These are phyloP conservation scores for Hymenochaete sp. DNA, from an alignment of 1,284 basidiomycete genomes.

Conservation along the genomic window DNA sequence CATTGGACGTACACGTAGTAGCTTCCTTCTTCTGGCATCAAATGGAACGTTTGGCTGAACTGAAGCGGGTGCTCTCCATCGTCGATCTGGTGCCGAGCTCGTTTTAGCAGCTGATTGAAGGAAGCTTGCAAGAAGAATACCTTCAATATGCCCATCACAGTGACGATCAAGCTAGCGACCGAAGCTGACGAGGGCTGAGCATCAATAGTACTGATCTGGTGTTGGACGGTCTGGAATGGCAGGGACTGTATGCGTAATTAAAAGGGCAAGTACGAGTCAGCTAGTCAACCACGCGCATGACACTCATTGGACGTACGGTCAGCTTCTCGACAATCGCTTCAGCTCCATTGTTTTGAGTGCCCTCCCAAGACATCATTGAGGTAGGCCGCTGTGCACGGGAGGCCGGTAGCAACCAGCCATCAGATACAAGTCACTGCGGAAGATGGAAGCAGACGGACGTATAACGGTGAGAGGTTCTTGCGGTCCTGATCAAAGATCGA, in stretches of 20 bases:
- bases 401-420: background rate
- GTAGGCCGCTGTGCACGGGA: conserved; percentile 50
- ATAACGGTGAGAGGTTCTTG: conserved; percentile 47
- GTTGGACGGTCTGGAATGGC: conserved; percentile 76
- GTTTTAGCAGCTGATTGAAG: background rate
- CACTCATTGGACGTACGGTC: conserved; percentile 37
- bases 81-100: conserved; percentile 53
- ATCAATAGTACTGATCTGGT: conserved; percentile 81
- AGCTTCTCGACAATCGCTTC: conserved; percentile 73
- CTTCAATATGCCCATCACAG: conserved; percentile 79
- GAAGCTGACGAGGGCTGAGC: conserved; percentile 75
- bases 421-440: conserved; percentile 12
- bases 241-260: conserved; percentile 60
- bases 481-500: conserved; percentile 60
- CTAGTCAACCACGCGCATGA: background rate
- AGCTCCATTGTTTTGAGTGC: conserved; percentile 51
- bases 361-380: conserved; percentile 92
- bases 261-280: conserved; percentile 13
- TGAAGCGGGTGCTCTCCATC: conserved; percentile 70
- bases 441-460: conserved; percentile 47
- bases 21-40: conserved; percentile 66
- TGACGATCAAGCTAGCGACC: conserved; percentile 68
- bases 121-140: conserved; percentile 31
- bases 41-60: conserved; percentile 89
- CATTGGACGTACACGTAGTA: conserved; percentile 76